Evolutionary conservation across 2,329 filamentous ascomycete genomes (phyloP), one percentile per base, ranked within the genome.

Genomic region (Calonectria fujianensis): DNA sequence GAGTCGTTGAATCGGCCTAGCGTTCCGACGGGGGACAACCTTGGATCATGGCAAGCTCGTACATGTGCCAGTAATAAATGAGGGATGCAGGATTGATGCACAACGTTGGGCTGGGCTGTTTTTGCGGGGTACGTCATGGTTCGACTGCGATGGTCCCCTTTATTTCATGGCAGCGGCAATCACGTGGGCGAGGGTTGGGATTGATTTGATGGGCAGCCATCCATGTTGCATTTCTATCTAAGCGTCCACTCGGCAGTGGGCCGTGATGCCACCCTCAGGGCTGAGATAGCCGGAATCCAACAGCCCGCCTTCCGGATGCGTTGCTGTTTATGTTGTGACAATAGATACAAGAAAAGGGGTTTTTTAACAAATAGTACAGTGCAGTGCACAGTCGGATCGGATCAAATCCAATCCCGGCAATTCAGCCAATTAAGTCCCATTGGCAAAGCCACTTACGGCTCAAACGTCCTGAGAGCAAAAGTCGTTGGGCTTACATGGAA

Each of bases 1-100:
- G 27, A 13, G 16, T 41, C 16, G 27, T 63, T 2, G 5, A 41
- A 63, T 35, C 20, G 57, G n/a, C 14, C 41, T 63, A 63, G 57
- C 57, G 57, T 63, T 20, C 5, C 24, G 37, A 63, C 57, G 37
- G 57, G 54, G 57, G 35, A 63, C 6, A 7, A 24, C 39, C n/a
- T 18, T 29, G 37, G 20, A 41, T 63, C 24, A 20, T 48, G 10
- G 10, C 57, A 6, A 27, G 57, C 57, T 63, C 57, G 57, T 63
- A 63, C 13, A 41, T 63, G 32, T 63, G 57, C 57, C 57, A 63
- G 57, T 63, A 41, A 63, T 63, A 41, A 63, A 41, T 41, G 29
- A 27, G 10, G 35, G 24, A 63, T 41, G 24, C 35, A 20, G 37
- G 37, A 63, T 37, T 16, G 37, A 63, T 41, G 57, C 57, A 63